Base-by-base conservation (phyloP, 2,329 filamentous ascomycete species). In the Cladosporium colombiae region DNA sequence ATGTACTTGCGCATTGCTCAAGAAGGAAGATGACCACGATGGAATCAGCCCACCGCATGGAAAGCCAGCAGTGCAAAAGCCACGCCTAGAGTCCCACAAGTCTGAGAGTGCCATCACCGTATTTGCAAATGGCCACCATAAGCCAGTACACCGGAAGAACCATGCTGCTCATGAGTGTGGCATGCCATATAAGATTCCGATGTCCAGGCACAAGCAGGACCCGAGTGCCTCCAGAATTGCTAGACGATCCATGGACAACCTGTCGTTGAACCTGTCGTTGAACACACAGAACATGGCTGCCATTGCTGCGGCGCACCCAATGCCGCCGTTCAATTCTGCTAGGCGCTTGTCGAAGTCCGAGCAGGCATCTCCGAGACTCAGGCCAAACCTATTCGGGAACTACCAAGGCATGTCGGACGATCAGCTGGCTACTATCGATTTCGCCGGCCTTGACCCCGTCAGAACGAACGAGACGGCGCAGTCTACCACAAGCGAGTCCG, bases 41-140 rank as follows among this genome's bases (percentile, higher is more conserved):
- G 69, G 68, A 57, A 8, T 46, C 40, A 70, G 69, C 59, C 69
- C 70, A 62, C 78, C 70, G 66, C 78, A 72, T 69, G 75, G 72
- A 56, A 70, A 62, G 59, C 75, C 78, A 35, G 78, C 80, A 65
- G 82, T 86, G 67, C 75, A 79, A 33, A 88, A 87, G 74, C 85
- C 85, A 14, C 82, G 82, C 71, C 79, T 88, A 58, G 84, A 83
- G 50, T 81, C 83, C 56, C 83, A 83, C 65, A 85, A 85, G 70
- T 88, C 85, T 27, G 87, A 89, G 62, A 83, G 82, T 66, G 84
- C 83, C 33, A 77, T 88, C 71, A 88, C 85, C 21, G 80, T 87
- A 66, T 88, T 88, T 73, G 81, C 85, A 25, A 88, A 88, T 72
- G 86, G 86, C 66, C 86, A 88, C 70, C 86, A 88, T 78, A 88